A percentile compares a stretch with the other conserved stretches of the same genome.
Conservation (phyloP, 805 yeast genomes). For the Scheffersomyces coipomensis region DNA sequence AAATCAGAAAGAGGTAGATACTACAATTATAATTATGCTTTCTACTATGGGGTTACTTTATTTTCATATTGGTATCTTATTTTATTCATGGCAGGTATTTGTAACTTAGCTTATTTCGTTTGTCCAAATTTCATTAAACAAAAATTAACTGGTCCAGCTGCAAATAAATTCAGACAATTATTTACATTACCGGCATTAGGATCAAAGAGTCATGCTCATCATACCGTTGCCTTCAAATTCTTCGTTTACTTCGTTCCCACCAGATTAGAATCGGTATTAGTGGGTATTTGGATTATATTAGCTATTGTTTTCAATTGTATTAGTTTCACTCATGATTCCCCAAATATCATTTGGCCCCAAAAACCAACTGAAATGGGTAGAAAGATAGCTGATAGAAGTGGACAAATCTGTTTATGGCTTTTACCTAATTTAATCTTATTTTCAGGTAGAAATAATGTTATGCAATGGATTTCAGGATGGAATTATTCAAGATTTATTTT, state of each 20-base stretch:
- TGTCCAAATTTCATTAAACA: conserved; percentile 35
- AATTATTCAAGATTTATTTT: conserved; percentile 57
- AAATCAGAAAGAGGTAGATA: conserved; percentile 26
- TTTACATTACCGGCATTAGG: conserved; percentile 27
- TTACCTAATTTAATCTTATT: conserved; percentile 61
- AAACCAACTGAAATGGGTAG: conserved; percentile 30
- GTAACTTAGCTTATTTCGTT: conserved; percentile 39
- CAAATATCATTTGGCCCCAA: conserved; percentile 15
- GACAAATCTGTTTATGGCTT: conserved; percentile 47
- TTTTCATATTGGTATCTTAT: conserved; percentile 51
- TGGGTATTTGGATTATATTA: conserved; percentile 37
- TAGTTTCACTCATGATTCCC: conserved; percentile 20
- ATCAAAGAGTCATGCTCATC: conserved; percentile 11
- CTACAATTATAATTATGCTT: conserved; percentile 36
- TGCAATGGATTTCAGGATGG: conserved; percentile 62
- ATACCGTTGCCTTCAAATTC: conserved; percentile 8
- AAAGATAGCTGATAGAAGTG: conserved; percentile 55
- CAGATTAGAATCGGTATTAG: conserved; percentile 47
- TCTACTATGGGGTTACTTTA: conserved; percentile 39
- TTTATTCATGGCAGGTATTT: conserved; percentile 37
- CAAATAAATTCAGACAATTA: conserved; percentile 21
- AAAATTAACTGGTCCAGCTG: conserved; percentile 26
- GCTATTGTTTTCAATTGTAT: conserved; percentile 25
- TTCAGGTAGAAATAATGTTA: conserved; percentile 72
- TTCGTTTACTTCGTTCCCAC: conserved; percentile 44